phyloP scores from a whole-genome alignment of 1,139 yeast species.

The Yamadazyma atlantica region DNA sequence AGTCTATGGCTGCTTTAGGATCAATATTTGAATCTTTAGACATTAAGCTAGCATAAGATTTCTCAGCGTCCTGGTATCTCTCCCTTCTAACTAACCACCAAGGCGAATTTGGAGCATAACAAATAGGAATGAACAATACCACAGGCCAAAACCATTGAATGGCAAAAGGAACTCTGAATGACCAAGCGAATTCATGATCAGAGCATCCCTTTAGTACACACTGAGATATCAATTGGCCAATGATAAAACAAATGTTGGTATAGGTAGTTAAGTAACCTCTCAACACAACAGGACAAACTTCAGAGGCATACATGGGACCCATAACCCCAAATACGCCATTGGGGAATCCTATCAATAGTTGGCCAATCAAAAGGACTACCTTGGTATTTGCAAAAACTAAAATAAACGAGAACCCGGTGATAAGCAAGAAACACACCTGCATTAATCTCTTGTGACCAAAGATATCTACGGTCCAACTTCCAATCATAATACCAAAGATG shows the following conservation, averaged over 20 bases:
- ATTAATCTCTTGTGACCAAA: conserved; percentile 40
- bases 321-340: conserved; percentile 48
- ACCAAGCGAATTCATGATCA: conserved; percentile 18
- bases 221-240: conserved; percentile 41
- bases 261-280: conserved; percentile 42
- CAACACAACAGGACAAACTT: conserved; percentile 42
- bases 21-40: conserved; percentile 7
- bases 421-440: conserved; percentile 24
- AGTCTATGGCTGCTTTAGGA: conserved; percentile 14
- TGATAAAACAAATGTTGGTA: conserved; percentile 41
- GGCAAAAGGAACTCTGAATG: conserved; percentile 47
- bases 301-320: conserved; percentile 45
- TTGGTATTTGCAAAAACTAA: conserved; percentile 39
- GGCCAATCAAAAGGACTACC: conserved; percentile 37
- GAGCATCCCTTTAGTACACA: conserved; percentile 35
- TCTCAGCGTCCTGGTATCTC: conserved; percentile 3
- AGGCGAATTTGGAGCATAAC: conserved; percentile 24
- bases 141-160: conserved; percentile 32
- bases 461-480: conserved; percentile 35
- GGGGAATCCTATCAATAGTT: conserved; percentile 42
- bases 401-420: conserved; percentile 35
- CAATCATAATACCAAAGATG: conserved; percentile 34
- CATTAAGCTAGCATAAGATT: conserved; percentile 2
- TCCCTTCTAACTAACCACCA: conserved; percentile 6
- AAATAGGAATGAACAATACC: conserved; percentile 24